phyloP scores from a whole-genome alignment of 441 rosid species.

The Gossypium davidsonii region DNA sequence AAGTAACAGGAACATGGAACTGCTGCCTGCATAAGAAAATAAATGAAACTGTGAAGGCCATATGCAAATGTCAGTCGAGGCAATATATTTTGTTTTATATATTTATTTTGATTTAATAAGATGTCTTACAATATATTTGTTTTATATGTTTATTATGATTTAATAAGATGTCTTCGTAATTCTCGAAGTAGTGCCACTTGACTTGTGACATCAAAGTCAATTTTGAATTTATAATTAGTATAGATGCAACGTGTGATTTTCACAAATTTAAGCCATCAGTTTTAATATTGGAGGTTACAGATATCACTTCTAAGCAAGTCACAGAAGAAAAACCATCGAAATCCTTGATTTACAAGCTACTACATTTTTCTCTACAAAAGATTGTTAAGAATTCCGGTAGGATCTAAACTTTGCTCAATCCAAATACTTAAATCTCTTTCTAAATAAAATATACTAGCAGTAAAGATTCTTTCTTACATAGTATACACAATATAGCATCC shows the following conservation, averaged over 20 bases:
- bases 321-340: neutral
- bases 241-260: neutral
- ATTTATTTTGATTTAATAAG: neutral
- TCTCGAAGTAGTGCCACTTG: neutral
- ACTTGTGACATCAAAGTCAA: neutral
- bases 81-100: neutral
- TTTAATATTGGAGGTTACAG: neutral
- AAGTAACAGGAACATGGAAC: slow-evolving; percentile 32
- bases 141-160: neutral
- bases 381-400: neutral
- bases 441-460: neutral
- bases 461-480: neutral
- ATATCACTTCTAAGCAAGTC: neutral
- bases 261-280: neutral
- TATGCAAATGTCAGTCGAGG: neutral
- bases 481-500: neutral
- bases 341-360: neutral
- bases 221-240: neutral
- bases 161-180: neutral
- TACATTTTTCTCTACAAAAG: neutral
- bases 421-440: slow-evolving; percentile 6
- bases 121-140: neutral
- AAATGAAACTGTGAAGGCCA: neutral
- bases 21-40: slow-evolving; percentile 32
- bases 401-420: neutral